Conservation (phyloP, 768 basidiomycete genomes). For the Lactarius tabidus region DNA sequence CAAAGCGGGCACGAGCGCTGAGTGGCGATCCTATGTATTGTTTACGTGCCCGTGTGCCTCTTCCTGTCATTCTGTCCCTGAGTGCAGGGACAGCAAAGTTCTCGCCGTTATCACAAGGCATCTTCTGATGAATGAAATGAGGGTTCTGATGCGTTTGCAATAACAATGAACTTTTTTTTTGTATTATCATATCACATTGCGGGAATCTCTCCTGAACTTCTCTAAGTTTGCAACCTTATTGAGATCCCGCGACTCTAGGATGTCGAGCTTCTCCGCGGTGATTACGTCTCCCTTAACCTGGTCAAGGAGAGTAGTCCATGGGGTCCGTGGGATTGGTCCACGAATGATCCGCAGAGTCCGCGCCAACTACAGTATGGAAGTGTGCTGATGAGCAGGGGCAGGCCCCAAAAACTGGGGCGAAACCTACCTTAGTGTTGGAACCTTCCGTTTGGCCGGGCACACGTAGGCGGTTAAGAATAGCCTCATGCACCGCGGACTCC, state of each 20-base stretch:
- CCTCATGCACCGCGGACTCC: conserved; percentile 48
- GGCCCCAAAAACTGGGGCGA: not conserved
- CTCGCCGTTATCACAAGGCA: not conserved
- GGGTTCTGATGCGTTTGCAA: not conserved
- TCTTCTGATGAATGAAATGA: not conserved
- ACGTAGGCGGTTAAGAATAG: conserved; percentile 48
- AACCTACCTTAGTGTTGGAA: conserved; percentile 15
- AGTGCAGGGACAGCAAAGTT: not conserved
- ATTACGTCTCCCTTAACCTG: conserved; percentile 61
- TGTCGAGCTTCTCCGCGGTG: conserved; percentile 65
- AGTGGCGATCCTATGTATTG: not conserved
- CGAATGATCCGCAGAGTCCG: conserved; percentile 50
- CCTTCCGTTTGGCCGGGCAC: conserved; percentile 44
- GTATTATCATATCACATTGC: not conserved
- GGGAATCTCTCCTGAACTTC: conserved; percentile 17
- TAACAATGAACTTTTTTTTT: not conserved
- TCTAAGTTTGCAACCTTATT: conserved; percentile 2
- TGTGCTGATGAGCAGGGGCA: conserved; percentile 12
- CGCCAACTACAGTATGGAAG: conserved; percentile 40
- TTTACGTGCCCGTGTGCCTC: not conserved
- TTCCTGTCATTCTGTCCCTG: not conserved
- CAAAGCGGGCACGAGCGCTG: conserved; percentile 1
- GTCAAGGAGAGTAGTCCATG: conserved; percentile 46
- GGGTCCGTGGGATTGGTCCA: conserved; percentile 47
- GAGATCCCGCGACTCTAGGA: conserved; percentile 36